Conservation (phyloP, 2,329 filamentous ascomycete species). For the Cladobotryum protrusum region DNA sequence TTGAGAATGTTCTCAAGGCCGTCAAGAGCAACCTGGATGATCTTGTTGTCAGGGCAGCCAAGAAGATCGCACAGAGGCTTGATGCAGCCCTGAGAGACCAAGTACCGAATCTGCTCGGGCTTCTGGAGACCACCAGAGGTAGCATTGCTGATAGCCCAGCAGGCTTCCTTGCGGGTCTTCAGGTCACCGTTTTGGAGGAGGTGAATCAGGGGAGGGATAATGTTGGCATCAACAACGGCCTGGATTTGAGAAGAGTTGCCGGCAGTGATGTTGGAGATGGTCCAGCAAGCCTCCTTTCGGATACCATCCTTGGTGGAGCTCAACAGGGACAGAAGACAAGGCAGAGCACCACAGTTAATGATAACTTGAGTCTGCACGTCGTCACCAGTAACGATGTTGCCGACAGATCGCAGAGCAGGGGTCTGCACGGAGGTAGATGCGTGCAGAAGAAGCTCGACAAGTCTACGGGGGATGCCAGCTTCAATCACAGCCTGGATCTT, state of each 20-base stretch:
- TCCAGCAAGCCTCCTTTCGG: conserved; percentile 99
- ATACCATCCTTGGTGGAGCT: conserved; percentile 98
- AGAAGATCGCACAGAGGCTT: conserved; percentile 94
- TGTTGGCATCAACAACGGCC: conserved; percentile 91
- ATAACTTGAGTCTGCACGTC: conserved; percentile 99
- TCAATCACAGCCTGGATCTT: conserved; percentile 99
- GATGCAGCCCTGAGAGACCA: conserved; percentile 91
- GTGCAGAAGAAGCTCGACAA: conserved; percentile 97
- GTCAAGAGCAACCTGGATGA: conserved; percentile 96
- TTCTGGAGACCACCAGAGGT: conserved; percentile 97
- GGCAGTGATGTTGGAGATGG: conserved; percentile 97
- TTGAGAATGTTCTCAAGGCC: conserved; percentile 99
- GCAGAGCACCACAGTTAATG: conserved; percentile 93
- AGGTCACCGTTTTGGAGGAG: conserved; percentile 94
- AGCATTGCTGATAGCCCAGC: conserved; percentile 98
- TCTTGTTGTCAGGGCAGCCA: conserved; percentile 97
- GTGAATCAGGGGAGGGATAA: conserved; percentile 93
- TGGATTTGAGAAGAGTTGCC: conserved; percentile 98
- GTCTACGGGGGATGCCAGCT: conserved; percentile 89
- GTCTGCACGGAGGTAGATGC: conserved; percentile 98
- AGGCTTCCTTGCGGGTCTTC: conserved; percentile 98
- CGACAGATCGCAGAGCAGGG: conserved; percentile 90
- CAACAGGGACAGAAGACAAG: conserved; percentile 85
- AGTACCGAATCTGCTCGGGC: conserved; percentile 95
- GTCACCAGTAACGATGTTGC: conserved; percentile 97